Percentiles rank a stretch among this genome's conserved stretches.
phyloP scores from a whole-genome alignment of 495 filamentous ascomycete species.

The Aspergillus nidulans region DNA sequence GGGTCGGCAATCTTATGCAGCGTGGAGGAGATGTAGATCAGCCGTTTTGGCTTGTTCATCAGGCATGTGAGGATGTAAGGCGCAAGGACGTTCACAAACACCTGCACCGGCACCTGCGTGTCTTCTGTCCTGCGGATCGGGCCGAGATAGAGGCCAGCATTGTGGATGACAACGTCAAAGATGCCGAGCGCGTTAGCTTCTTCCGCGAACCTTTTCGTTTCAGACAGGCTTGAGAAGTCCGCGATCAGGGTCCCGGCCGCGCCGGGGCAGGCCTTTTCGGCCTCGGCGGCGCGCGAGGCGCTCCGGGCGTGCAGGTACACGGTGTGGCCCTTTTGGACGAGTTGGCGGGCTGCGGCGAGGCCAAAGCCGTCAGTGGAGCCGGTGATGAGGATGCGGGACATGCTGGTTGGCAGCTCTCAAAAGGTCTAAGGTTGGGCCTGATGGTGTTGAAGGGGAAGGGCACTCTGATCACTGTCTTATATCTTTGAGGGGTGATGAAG shows the following conservation, averaged over 20 bases:
- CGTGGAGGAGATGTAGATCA: conserved; percentile 14
- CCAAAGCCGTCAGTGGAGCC: conserved; percentile 19
- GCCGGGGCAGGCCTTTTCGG: conserved; percentile 18
- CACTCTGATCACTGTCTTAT: too few species aligned
- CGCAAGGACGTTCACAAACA: conserved; percentile 19
- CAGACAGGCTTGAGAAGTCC: conserved; percentile 15
- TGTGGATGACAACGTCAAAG: conserved; percentile 21
- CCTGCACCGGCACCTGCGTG: conserved; percentile 12
- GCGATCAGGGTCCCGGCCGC: conserved; percentile 19
- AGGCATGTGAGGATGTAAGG: conserved; percentile 21
- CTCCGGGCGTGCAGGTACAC: conserved; percentile 22
- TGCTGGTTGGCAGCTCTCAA: too few species aligned
- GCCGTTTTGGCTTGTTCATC: conserved; percentile 14
- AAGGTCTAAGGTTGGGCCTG: too few species aligned
- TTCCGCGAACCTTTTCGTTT: conserved; percentile 15
- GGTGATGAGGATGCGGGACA: conserved; percentile 18
- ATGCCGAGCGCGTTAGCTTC: conserved; percentile 20
- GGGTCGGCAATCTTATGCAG: conserved; percentile 15
- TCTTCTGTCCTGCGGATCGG: conserved; percentile 17
- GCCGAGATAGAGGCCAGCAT: conserved; percentile 16
- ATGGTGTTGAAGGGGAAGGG: too few species aligned
- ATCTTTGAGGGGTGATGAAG: too few species aligned
- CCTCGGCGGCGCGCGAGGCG: conserved; percentile 13
- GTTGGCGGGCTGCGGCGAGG: conserved; percentile 15
- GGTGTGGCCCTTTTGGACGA: conserved; percentile 13